phyloP scores from a whole-genome alignment of 2,329 filamentous ascomycete species.

The Dactylellina drechsleri region DNA sequence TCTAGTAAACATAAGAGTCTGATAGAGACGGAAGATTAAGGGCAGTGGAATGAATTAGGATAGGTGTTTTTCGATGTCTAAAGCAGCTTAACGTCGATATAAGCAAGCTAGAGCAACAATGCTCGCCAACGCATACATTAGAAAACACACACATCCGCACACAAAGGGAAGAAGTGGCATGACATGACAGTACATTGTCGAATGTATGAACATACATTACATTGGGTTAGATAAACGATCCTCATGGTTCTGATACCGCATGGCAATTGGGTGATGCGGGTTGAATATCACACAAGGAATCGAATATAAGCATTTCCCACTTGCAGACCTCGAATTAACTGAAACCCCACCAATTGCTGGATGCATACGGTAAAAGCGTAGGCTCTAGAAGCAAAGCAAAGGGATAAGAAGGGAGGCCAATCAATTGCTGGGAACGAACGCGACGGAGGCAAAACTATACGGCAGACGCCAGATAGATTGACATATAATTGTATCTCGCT shows the following conservation, averaged over 20 bases:
- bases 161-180: neutral
- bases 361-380: neutral
- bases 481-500: neutral
- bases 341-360: neutral
- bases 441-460: slow-evolving; percentile 47
- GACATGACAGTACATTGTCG: no score
- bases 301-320: neutral
- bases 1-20: neutral
- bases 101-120: slow-evolving; percentile 8
- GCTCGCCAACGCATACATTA: slow-evolving; percentile 28
- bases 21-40: slow-evolving; percentile 4
- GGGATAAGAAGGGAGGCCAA: neutral
- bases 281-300: slow-evolving; percentile 10
- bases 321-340: neutral
- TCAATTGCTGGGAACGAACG: slow-evolving; percentile 12
- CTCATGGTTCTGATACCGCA: no score
- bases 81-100: slow-evolving; percentile 7
- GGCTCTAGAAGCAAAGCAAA: neutral
- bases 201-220: no score
- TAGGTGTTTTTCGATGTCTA: slow-evolving; percentile 4
- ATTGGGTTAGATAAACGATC: no score
- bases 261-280: slow-evolving; percentile 1
- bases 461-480: slow-evolving; percentile 7
- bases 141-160: neutral
- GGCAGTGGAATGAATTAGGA: neutral